Conservation (phyloP, 108 stramenopile species). For the Stephanodiscus minutulus region DNA sequence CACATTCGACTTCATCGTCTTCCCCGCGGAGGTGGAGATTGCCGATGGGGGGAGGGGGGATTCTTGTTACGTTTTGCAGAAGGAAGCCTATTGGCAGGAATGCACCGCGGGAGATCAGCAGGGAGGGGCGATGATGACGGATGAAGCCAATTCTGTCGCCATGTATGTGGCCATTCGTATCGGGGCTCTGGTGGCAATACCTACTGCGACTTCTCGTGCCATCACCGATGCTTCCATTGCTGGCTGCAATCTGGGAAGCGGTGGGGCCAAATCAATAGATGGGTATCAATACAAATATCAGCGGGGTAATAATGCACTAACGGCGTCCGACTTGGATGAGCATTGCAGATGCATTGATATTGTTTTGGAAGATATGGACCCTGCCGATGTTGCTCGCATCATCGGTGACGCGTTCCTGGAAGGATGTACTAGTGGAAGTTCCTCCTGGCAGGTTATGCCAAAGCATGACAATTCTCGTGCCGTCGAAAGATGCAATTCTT, state of each 20-base stretch:
- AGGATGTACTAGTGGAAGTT: neutral
- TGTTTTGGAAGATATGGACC: slow-evolving; percentile 13
- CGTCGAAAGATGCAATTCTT: neutral
- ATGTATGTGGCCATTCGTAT: slow-evolving; percentile 5
- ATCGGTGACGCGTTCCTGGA: slow-evolving; percentile 1
- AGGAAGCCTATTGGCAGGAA: slow-evolving; percentile 1
- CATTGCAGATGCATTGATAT: slow-evolving; percentile 10
- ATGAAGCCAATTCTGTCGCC: slow-evolving; percentile 1
- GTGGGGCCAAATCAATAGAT: neutral
- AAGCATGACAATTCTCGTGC: neutral
- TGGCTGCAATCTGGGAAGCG: neutral
- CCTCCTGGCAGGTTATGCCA: neutral
- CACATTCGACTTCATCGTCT: slow-evolving; percentile 11
- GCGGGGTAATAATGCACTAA: neutral
- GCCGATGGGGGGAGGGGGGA: neutral
- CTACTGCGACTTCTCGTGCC: neutral
- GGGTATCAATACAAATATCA: slow-evolving; percentile 6
- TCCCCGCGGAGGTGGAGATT: neutral
- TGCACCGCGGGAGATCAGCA: neutral
- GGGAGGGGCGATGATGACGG: neutral
- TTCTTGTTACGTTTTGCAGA: neutral
- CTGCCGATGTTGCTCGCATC: slow-evolving; percentile 4
- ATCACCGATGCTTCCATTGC: neutral
- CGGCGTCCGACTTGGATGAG: neutral
- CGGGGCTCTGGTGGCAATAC: neutral